phyloP scores from a whole-genome alignment of 2,329 filamentous ascomycete genomes.

The Penicillium aurantiogriseum region DNA sequence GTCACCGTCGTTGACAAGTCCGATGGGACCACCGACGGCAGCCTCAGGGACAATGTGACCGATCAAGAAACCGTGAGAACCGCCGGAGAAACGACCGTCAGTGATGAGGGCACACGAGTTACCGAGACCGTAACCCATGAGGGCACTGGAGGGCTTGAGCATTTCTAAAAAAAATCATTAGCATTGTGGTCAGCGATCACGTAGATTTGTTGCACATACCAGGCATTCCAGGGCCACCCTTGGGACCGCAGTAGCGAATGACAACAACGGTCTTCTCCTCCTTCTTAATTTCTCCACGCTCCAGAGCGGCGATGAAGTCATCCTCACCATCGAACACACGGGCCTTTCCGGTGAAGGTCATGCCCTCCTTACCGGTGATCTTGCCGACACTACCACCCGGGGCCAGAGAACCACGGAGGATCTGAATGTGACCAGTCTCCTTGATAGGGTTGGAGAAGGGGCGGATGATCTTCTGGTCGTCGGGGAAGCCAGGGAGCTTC shows the following conservation, averaged over 20 bases:
- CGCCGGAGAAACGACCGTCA: slow-evolving; percentile 82
- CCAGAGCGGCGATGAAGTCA: slow-evolving; percentile 65
- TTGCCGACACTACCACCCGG: slow-evolving; percentile 71
- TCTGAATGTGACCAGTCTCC: slow-evolving; percentile 68
- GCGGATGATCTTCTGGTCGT: slow-evolving; percentile 67
- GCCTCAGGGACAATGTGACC: slow-evolving; percentile 91
- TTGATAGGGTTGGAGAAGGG: slow-evolving; percentile 70
- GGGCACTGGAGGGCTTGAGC: slow-evolving; percentile 68
- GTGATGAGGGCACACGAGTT: slow-evolving; percentile 70
- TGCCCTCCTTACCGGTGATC: slow-evolving; percentile 74
- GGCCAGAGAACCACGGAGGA: slow-evolving; percentile 66
- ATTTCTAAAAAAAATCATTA: slow-evolving; percentile 62
- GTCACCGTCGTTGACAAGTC: slow-evolving; percentile 75
- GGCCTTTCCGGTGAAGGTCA: slow-evolving; percentile 65
- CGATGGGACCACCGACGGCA: slow-evolving; percentile 81
- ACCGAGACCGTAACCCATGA: slow-evolving; percentile 71
- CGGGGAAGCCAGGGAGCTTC: slow-evolving; percentile 62
- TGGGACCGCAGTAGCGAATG: slow-evolving; percentile 72
- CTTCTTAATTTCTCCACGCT: slow-evolving; percentile 67
- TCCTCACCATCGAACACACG: slow-evolving; percentile 70
- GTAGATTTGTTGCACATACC: slow-evolving; percentile 21
- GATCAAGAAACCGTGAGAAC: slow-evolving; percentile 86
- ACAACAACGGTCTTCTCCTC: slow-evolving; percentile 75
- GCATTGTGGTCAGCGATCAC: slow-evolving; percentile 40
- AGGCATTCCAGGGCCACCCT: slow-evolving; percentile 70